Conservation (phyloP, 495 filamentous ascomycete species). For the Elasticomyces elasticus region DNA sequence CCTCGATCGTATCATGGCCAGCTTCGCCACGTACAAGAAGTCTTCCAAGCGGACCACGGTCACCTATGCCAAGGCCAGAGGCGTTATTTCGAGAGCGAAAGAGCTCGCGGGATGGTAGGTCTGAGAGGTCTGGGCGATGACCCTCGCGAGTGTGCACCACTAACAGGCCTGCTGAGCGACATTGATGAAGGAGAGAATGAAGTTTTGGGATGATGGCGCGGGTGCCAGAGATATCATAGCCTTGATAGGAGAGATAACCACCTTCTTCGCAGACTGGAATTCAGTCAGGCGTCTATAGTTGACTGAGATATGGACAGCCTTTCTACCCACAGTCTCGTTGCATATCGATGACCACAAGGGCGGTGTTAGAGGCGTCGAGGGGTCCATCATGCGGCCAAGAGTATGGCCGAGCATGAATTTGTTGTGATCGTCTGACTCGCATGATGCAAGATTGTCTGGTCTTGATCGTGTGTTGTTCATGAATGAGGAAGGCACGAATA, state of each 20-base stretch:
- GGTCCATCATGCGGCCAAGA: constrained; percentile 53
- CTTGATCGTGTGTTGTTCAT: no score
- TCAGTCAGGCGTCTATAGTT: background rate
- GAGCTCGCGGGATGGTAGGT: constrained; percentile 46
- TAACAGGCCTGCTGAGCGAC: constrained; percentile 35
- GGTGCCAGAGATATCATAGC: constrained; percentile 45
- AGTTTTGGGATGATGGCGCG: constrained; percentile 46
- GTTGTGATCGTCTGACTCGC: background rate
- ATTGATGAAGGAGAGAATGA: constrained; percentile 18
- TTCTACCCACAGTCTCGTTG: constrained; percentile 54
- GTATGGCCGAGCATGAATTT: constrained; percentile 39
- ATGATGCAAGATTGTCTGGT: background rate
- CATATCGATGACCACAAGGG: constrained; percentile 63
- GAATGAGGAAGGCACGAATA: no score
- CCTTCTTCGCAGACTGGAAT: constrained; percentile 45
- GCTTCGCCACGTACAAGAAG: constrained; percentile 54
- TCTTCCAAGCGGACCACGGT: constrained; percentile 50
- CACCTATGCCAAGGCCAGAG: constrained; percentile 47
- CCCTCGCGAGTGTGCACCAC: constrained; percentile 61
- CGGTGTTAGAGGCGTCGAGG: constrained; percentile 49
- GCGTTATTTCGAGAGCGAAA: constrained; percentile 46
- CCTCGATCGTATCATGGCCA: constrained; percentile 53
- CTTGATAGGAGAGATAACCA: constrained; percentile 52
- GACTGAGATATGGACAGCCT: background rate
- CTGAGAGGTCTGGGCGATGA: constrained; percentile 53